Conservation (phyloP, 2,329 filamentous ascomycete genomes). For the Orbilia ellipsospora region DNA sequence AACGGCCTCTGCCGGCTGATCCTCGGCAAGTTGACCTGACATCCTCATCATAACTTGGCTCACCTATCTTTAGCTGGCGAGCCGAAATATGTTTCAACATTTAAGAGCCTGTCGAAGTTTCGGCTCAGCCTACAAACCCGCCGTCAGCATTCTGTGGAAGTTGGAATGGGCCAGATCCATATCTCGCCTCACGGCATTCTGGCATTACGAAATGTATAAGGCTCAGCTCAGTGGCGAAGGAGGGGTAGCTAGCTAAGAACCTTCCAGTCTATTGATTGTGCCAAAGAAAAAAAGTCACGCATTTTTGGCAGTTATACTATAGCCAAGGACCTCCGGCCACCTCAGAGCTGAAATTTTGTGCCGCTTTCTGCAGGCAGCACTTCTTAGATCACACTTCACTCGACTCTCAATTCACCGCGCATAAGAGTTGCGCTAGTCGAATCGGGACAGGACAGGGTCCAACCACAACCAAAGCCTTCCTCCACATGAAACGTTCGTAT, state of each 20-base stretch:
- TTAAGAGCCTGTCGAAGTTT: conserved; percentile 25
- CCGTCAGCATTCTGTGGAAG: conserved; percentile 28
- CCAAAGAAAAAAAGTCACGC: conserved; percentile 8
- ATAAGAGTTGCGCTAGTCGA: conserved; percentile 34
- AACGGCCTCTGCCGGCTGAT: conserved; percentile 31
- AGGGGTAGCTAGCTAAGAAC: conserved; percentile 24
- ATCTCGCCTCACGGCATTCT: conserved; percentile 34
- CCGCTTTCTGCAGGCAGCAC: conserved; percentile 49
- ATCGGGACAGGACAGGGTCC: conserved; percentile 26
- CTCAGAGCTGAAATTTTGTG: conserved; percentile 46
- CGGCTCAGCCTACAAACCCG: conserved; percentile 17
- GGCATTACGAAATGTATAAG: conserved; percentile 18
- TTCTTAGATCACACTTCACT: conserved; percentile 41
- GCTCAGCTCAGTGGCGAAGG: conserved; percentile 44
- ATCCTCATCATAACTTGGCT: conserved; percentile 23
- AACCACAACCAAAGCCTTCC: conserved; percentile 35
- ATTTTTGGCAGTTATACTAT: neutral
- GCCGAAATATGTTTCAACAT: conserved; percentile 38
- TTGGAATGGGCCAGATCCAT: conserved; percentile 30
- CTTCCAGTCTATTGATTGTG: neutral
- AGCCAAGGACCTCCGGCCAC: neutral
- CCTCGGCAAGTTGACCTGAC: conserved; percentile 25
- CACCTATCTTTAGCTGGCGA: conserved; percentile 40
- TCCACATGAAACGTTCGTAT: conserved; percentile 51
- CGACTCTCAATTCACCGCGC: conserved; percentile 13